Conservation (phyloP, 208 protist species). For the Crithidia thermophila region DNA sequence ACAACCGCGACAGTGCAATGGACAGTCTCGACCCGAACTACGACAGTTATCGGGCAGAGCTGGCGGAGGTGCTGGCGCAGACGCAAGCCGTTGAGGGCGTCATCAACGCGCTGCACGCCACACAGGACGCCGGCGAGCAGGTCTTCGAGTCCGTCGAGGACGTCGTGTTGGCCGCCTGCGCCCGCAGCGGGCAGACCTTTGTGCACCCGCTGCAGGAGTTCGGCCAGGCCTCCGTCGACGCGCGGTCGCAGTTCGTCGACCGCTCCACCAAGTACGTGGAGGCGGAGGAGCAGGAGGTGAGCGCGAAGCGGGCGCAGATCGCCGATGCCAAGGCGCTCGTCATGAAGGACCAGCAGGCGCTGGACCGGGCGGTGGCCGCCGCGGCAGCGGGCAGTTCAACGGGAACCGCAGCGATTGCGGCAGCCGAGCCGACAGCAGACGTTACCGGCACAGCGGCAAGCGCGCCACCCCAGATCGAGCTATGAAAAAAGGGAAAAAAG, state of each 20-base stretch:
- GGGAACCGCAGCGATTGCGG: neutral
- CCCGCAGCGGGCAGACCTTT: conserved; percentile 47
- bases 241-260: conserved; percentile 72
- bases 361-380: conserved; percentile 48
- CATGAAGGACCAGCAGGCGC: conserved; percentile 56
- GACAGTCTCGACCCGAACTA: conserved; percentile 88
- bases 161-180: conserved; percentile 45
- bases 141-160: conserved; percentile 79
- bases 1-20: conserved; percentile 84
- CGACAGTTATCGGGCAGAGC: conserved; percentile 64
- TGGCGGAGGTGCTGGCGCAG: conserved; percentile 70
- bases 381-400: conserved; percentile 7
- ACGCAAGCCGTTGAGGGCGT: conserved; percentile 79
- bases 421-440: neutral
- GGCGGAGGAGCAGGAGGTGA: conserved; percentile 78
- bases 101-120: conserved; percentile 81
- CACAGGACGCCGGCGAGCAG: conserved; percentile 80
- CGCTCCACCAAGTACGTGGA: conserved; percentile 79
- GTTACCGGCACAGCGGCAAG: neutral
- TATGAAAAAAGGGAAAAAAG: no score
- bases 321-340: conserved; percentile 65
- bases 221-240: conserved; percentile 60
- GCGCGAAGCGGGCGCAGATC: conserved; percentile 58
- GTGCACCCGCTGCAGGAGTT: conserved; percentile 86
- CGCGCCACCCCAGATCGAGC: neutral